These are phyloP conservation scores for Sporothrix dimorphospora DNA, from an alignment of 2,329 filamentous ascomycete genomes.

Conservation along the genomic window DNA sequence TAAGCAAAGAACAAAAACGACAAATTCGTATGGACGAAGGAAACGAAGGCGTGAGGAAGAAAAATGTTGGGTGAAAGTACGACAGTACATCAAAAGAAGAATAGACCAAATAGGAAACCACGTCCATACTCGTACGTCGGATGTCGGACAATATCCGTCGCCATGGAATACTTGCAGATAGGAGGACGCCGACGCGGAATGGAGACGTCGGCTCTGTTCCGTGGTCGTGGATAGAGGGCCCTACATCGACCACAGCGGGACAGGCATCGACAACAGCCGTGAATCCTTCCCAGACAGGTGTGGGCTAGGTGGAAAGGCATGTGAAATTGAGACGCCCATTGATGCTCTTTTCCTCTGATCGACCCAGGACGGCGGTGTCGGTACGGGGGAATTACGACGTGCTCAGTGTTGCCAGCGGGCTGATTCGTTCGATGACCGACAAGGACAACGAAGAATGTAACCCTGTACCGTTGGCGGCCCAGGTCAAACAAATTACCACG, in stretches of 20 bases:
- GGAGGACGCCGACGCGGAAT: not conserved
- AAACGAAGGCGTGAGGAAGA: not conserved
- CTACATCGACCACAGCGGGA: too few species aligned
- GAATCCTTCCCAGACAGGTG: not conserved
- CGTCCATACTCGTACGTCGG: too few species aligned
- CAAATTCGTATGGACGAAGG: not conserved
- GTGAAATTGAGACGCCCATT: not conserved
- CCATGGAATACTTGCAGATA: not conserved
- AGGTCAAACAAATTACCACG: not conserved
- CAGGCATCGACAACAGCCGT: not conserved
- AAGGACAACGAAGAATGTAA: conserved; percentile 6
- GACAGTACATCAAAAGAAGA: not conserved
- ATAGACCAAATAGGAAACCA: not conserved
- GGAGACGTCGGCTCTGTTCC: not conserved
- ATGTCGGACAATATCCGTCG: not conserved
- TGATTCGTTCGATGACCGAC: not conserved
- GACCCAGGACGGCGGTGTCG: conserved; percentile 8
- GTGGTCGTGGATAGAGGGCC: not conserved
- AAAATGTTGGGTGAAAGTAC: not conserved
- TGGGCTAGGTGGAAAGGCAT: not conserved
- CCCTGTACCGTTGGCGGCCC: not conserved
- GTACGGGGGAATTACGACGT: too few species aligned
- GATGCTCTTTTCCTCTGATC: not conserved
- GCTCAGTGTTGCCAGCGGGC: not conserved
- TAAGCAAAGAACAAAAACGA: not conserved